Conservation (phyloP, 768 basidiomycete genomes). For the Boletus vinaceobasis region DNA sequence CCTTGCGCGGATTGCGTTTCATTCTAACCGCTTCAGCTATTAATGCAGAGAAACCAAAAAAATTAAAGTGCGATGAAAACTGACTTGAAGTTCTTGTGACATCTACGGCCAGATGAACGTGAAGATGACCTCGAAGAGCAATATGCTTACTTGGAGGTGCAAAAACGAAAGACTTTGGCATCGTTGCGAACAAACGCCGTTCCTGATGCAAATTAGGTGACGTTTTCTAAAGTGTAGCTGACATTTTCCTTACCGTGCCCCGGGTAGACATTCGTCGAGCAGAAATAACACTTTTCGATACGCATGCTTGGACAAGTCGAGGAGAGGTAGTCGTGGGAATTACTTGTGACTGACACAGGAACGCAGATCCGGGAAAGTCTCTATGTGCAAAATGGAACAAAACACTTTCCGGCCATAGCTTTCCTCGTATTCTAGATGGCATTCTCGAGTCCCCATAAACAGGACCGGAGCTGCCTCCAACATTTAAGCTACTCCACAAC, state of each 20-base stretch:
- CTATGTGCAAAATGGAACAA: not conserved
- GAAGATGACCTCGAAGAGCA: not conserved
- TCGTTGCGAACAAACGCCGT: constrained; percentile 96
- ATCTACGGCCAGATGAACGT: constrained; percentile 46
- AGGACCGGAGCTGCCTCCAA: not conserved
- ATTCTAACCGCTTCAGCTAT: constrained; percentile 52
- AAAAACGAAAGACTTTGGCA: constrained; percentile 96
- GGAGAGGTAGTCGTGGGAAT: constrained; percentile 26
- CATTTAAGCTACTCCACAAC: not conserved
- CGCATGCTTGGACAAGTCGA: constrained; percentile 52
- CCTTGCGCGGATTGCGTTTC: constrained; percentile 99
- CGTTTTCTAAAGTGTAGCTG: not conserved
- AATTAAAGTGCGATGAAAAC: constrained; percentile 15
- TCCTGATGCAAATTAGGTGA: constrained; percentile 41
- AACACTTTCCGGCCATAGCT: not conserved
- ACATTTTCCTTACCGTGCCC: constrained; percentile 68
- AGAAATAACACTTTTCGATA: constrained; percentile 98
- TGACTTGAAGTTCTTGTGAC: constrained; percentile 99
- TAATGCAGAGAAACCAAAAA: not conserved
- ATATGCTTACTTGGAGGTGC: constrained; percentile 83
- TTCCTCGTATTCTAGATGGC: not conserved
- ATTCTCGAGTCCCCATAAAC: not conserved
- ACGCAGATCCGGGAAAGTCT: not conserved
- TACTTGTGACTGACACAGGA: not conserved
- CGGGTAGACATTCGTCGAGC: constrained; percentile 94